Evolutionary conservation across 2,329 filamentous ascomycete genomes (phyloP).

Genomic region (Sclerotinia nivalis): DNA sequence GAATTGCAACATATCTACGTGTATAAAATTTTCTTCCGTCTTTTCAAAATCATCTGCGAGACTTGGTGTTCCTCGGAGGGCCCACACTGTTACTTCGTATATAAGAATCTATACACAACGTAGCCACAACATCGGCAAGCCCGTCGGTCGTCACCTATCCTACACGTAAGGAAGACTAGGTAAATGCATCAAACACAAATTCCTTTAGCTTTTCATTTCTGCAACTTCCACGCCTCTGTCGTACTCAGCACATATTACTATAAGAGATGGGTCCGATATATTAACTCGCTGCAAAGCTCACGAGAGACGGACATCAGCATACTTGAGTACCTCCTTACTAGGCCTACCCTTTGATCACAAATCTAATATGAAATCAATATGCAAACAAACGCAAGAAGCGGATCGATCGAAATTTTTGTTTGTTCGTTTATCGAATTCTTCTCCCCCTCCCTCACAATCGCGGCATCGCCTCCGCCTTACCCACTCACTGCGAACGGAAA

Average conservation of each 20-base stretch:
- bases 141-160: conserved; percentile 19
- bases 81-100: conserved; percentile 21
- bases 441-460: background rate
- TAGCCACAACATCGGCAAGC: conserved; percentile 22
- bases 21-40: background rate
- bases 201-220: background rate
- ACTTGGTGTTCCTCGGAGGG: conserved; percentile 20
- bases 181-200: conserved; percentile 12
- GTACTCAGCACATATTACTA: conserved; percentile 9
- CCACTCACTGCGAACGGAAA: conserved; percentile 5
- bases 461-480: background rate
- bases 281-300: conserved; percentile 22
- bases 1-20: conserved; percentile 15
- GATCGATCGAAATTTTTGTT: background rate
- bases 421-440: conserved; percentile 5
- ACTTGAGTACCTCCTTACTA: conserved; percentile 4
- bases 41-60: conserved; percentile 6
- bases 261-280: conserved; percentile 19
- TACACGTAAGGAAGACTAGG: conserved; percentile 11
- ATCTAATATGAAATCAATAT: conserved; percentile 9
- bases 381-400: conserved; percentile 16
- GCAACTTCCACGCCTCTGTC: background rate
- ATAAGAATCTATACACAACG: conserved; percentile 12
- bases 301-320: conserved; percentile 22
- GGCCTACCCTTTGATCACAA: background rate